Base-by-base conservation (phyloP, 331 rosid genomes). In the Pyrus hybrid region DNA sequence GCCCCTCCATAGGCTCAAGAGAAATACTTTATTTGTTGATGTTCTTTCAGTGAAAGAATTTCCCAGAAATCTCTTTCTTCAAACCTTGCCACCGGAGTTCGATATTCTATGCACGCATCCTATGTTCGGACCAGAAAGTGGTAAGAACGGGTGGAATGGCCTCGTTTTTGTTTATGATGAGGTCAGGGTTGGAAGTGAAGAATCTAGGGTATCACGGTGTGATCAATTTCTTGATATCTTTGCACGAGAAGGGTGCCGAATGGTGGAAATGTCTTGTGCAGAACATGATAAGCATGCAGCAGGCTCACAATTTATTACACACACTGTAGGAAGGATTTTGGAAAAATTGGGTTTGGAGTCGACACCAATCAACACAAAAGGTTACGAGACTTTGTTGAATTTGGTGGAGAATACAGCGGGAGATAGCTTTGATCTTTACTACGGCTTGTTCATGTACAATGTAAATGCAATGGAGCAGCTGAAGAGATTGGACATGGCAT, bases 41-140 rank as follows among this genome's bases (percentile, higher is more conserved):
- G 98, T 93, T 17, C 91, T 93, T 65, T 93, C 96, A 2, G 98
- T 90, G 76, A 93, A 90, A 76, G 98, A 90, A 72, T 88, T 88
- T 77, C 96, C 96, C 6, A 87, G 87, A 79, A 88, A 60, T 66
- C 66, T 93, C 77, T 90, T 93, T 84, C 87, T 93, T 82, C 89
- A 86, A 41, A 72, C 79, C 60, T 82, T 90, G 70, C 93, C 91
- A 3, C 82, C 67, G 51, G 56, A 83, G 41, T 93, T 90, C 74
- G 96, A 93, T 70, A 71, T 93, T 71, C 94, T 93, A 53, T 93
- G 98, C 79, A 86, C 94, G 1, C 98, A 93, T 81, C 98, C 98
- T 29, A 93, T 93, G 98, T 93, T 93, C 74, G 98, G 98, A 63
- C 96, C 98, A 41, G 96, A 90, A 86, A 93, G 96, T 82, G 98